A percentile compares a stretch with the other conserved stretches of the same genome.
Evolutionary conservation across 1,284 basidiomycete species (phyloP).

Genomic region (Neonothopanus nambi): DNA sequence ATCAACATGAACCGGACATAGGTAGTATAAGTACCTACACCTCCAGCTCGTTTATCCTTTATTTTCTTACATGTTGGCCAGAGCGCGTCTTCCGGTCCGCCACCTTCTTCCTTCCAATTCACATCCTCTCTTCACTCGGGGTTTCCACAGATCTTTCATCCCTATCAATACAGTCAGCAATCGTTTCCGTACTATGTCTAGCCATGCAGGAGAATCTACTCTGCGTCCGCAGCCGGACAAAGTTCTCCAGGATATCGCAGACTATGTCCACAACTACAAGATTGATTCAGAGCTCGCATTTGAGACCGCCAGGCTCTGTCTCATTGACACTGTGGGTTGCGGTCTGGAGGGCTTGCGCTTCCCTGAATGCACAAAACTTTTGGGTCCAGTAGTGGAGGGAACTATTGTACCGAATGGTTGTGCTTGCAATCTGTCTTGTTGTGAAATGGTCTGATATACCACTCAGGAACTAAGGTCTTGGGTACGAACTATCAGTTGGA

Average conservation of each 20-base stretch:
- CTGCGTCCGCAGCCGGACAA: conserved; percentile 79
- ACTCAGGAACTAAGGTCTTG: conserved; percentile 77
- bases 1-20: background rate
- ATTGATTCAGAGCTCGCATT: conserved; percentile 79
- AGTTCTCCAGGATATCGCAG: conserved; percentile 84
- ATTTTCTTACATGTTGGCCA: conserved; percentile 10
- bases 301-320: conserved; percentile 83
- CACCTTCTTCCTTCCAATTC: conserved; percentile 5
- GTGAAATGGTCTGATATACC: no score
- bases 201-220: conserved; percentile 69
- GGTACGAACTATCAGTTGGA: conserved; percentile 93
- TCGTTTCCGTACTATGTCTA: conserved; percentile 55
- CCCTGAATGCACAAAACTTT: conserved; percentile 73
- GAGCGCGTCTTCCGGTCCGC: conserved; percentile 1
- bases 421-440: conserved; percentile 29
- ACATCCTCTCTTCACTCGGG: background rate
- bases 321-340: conserved; percentile 90
- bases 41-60: background rate
- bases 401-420: conserved; percentile 83
- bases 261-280: conserved; percentile 83
- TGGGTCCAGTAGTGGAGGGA: conserved; percentile 88
- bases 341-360: conserved; percentile 83
- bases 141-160: conserved; percentile 18
- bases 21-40: background rate
- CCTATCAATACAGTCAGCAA: conserved; percentile 21